phyloP scores from a whole-genome alignment of 306 rosid genomes.

The Cucumis sativus region Cucumber_9930_V3 NC_026657.2:39476001-39476500 shows the following conservation, averaged over 20 bases:
- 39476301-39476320: constrained; percentile 38
- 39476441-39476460: constrained; percentile 13
- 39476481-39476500: not conserved
- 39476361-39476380: constrained; percentile 63
- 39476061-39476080: too few relatives aligned
- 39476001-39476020: too few relatives aligned
- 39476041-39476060: too few relatives aligned
- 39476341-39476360: constrained; percentile 78
- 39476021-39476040: too few relatives aligned
- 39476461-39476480: not conserved
- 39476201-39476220: constrained; percentile 83
- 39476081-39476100: too few relatives aligned
- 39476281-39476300: constrained; percentile 56
- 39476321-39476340: constrained; percentile 63
- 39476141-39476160: constrained; percentile 94
- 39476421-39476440: constrained; percentile 39
- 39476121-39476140: constrained; percentile 85
- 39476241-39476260: constrained; percentile 83
- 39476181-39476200: constrained; percentile 81
- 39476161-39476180: constrained; percentile 88
- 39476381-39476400: constrained; percentile 97
- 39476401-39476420: constrained; percentile 56
- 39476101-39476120: constrained; percentile 46
- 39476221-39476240: constrained; percentile 70
- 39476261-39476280: constrained; percentile 75